Base-by-base conservation (phyloP, 345 rosid species). In the Gossypium herbaceum region DNA sequence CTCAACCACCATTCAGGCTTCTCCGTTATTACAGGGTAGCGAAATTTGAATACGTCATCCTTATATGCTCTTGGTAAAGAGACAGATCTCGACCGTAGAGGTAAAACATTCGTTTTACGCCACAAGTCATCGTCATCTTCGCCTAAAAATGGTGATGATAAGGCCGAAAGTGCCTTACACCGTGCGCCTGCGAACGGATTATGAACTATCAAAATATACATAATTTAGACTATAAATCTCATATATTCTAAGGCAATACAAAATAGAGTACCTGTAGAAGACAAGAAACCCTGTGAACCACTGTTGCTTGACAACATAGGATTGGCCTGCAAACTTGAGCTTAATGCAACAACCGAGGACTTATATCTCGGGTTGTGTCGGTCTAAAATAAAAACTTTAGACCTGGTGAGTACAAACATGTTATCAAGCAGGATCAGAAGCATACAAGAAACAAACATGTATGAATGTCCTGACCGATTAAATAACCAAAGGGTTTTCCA, bases 1-100 rank as follows among this genome's bases (percentile, higher is more conserved):
- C 97, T 62, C 45, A 91, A 85, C 94, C 94, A 89, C 97, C 97
- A 94, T 57, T 88, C 86, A 20, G 91, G 97, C 73, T 88, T 90
- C 82, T 86, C 85, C 1, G 67, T 34, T 34, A 84, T 57, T 71
- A 75, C 80, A 12, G 94, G 7, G 63, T 76, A 75, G 56, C 76
- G 81, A 74, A 90, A 78, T 71, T 83, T 76, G 73, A 85, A 85
- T 34, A 83, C 60, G 7, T 87, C 83, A 44, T 83, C 81, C 81
- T 80, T 83, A 34, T 72, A 68, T 10, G 88, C 93, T 62, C 76
- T 79, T 1, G 70, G 69, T 7, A 78, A 72, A 4, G 47, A 9
- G 3, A 19, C 10, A 11, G 74, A 77, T 73, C 50, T 75, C 25
- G 41, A 56, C 3, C 20, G 62, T 54, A 93, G 73, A 27, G 60